Conservation (phyloP, 768 basidiomycete species). For the Suillus subluteus region DNA sequence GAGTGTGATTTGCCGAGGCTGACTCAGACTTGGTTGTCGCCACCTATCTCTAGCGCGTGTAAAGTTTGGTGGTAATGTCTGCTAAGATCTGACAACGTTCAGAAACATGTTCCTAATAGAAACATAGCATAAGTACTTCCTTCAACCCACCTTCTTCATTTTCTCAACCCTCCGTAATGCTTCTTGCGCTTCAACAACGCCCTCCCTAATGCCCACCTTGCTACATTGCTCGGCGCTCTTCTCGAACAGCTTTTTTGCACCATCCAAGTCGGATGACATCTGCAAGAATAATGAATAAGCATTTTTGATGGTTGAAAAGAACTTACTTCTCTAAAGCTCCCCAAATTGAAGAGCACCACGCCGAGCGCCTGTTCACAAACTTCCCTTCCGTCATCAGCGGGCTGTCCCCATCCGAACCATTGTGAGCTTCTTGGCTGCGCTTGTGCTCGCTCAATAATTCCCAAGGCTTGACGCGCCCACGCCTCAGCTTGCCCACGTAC, state of each 20-base stretch:
- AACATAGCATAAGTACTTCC: not conserved
- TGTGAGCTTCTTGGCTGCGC: constrained; percentile 13
- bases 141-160: constrained; percentile 1
- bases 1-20: too few species aligned
- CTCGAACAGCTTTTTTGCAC: constrained; percentile 35
- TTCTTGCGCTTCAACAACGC: constrained; percentile 37
- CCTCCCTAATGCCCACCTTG: constrained; percentile 35
- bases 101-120: not conserved
- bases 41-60: too few species aligned
- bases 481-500: constrained; percentile 53
- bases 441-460: constrained; percentile 34
- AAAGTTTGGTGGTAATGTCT: not conserved
- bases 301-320: not conserved
- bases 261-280: constrained; percentile 37
- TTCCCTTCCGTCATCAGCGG: constrained; percentile 31
- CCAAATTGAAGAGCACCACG: constrained; percentile 64
- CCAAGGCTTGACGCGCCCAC: constrained; percentile 60
- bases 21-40: too few species aligned
- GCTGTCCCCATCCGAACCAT: constrained; percentile 20
- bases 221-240: constrained; percentile 36
- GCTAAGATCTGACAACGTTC: not conserved
- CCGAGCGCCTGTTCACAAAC: constrained; percentile 60
- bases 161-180: constrained; percentile 36
- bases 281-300: constrained; percentile 14
- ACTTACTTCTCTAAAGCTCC: constrained; percentile 50